phyloP scores from a whole-genome alignment of 352 stramenopile genomes.

The Phytophthora foliorum region DNA sequence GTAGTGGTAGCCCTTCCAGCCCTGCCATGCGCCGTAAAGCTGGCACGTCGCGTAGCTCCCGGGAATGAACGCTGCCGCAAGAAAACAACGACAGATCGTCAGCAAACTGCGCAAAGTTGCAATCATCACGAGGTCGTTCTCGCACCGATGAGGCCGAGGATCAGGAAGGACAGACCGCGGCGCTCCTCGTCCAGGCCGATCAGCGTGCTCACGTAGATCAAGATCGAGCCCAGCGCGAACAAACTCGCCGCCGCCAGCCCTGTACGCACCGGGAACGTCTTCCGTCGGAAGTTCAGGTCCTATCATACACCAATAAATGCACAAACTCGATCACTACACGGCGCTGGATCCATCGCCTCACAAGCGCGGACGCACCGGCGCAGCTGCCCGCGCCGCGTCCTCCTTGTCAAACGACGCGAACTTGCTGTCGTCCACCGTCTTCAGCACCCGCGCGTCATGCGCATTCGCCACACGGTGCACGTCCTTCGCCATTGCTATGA shows the following conservation, averaged over 20 bases:
- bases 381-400: conserved; percentile 34
- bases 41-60: conserved; percentile 83
- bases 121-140: not conserved
- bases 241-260: conserved; percentile 75
- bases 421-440: conserved; percentile 41
- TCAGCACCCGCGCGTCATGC: conserved; percentile 42
- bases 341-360: not conserved
- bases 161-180: conserved; percentile 79
- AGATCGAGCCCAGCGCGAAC: conserved; percentile 73
- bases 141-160: conserved; percentile 83
- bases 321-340: not conserved
- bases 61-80: conserved; percentile 78
- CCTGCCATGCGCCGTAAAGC: conserved; percentile 85
- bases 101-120: not conserved
- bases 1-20: conserved; percentile 89
- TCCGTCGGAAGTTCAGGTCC: conserved; percentile 53
- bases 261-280: conserved; percentile 79
- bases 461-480: conserved; percentile 43
- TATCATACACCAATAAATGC: conserved; percentile 12
- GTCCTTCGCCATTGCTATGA: conserved; percentile 63
- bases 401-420: conserved; percentile 53
- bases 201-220: conserved; percentile 82
- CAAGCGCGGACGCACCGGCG: conserved; percentile 22
- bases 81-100: not conserved
- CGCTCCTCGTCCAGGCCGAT: conserved; percentile 82